Base-by-base conservation (phyloP, 768 basidiomycete species). In the Plicaturopsis crispa region DNA sequence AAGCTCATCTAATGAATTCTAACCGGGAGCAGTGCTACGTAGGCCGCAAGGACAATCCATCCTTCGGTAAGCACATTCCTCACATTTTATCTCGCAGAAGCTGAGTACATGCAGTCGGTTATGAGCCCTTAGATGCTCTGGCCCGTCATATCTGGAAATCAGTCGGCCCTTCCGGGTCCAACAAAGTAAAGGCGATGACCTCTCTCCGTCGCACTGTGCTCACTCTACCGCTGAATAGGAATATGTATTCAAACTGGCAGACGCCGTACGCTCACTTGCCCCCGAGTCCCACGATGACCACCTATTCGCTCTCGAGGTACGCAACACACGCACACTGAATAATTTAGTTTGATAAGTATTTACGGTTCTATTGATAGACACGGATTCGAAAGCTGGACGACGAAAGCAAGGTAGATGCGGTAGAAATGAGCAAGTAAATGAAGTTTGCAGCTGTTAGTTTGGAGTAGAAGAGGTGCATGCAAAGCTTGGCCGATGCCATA, bases 121-220 rank as follows among this genome's bases (percentile, higher is more conserved):
- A 83, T 5, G 86, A 93, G 54, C 78, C 84, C 0, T 61, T 91
- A 14, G 73, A 79, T 26, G 40, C 48, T 2, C 73, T 93, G 3
- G 79, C 89, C 0, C 50, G 70, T 22, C 66, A 66, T 3, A 94
- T 98, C 35, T 83, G 79, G 72, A 57, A 60, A 18, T 80, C 84
- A 0, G 70, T 77, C 0, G 93, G 93, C 1, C 91, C 92, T 0
- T 96, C 92, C 0, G 93, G 93, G 1, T 73, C 65, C 2, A 98
- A 98, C 65, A 93, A 91, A 67, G 91, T 85, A 30, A 2, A 33
- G 40, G 10, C 6, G 10, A 17, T 26, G n/a, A 17, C 16, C n/a
- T 6, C n/a, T 33, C 24, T 13, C 28, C 11, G 11, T 13, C 28
- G 36, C 7, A 4, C 22, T 8, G 16, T 18, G 4, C 16, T 13